phyloP scores from a whole-genome alignment of 805 yeast species.

The Metschnikowia noctiluminum region DNA sequence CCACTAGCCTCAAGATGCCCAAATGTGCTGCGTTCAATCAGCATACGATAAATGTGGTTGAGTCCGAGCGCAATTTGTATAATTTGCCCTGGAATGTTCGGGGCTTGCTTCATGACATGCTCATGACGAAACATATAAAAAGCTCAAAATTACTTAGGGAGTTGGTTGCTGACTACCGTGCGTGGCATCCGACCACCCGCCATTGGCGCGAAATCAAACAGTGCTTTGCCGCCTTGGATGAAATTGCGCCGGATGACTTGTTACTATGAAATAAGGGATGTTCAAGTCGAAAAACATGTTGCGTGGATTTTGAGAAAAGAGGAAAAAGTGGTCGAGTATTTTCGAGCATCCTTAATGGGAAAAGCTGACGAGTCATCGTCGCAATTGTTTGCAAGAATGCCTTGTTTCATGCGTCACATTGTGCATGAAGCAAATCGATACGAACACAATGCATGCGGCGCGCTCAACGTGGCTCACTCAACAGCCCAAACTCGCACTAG shows the following conservation, averaged over 20 bases:
- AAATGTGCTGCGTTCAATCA: conserved; percentile 3
- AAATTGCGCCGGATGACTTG: conserved; percentile 27
- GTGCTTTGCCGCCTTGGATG: conserved; percentile 34
- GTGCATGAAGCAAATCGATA: conserved; percentile 2
- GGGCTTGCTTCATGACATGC: conserved; percentile 34
- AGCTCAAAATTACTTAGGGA: conserved; percentile 22
- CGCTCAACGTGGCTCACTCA: neutral
- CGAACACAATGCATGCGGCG: conserved; percentile 6
- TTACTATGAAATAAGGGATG: too few relatives aligned
- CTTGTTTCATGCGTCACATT: conserved; percentile 3
- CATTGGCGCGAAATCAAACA: conserved; percentile 33
- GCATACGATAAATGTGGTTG: neutral
- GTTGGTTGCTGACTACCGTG: conserved; percentile 23
- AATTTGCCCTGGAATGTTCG: conserved; percentile 40
- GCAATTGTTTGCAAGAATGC: conserved; percentile 1
- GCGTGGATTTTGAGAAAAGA: too few relatives aligned
- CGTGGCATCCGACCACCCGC: conserved; percentile 29
- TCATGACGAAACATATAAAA: conserved; percentile 29
- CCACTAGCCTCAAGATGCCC: conserved; percentile 27
- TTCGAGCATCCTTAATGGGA: neutral
- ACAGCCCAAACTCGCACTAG: neutral
- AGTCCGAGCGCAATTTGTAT: conserved; percentile 19
- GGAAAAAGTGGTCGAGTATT: too few relatives aligned
- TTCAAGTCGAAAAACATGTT: too few relatives aligned
- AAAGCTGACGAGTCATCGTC: conserved; percentile 1